Base-by-base conservation (phyloP, 2,329 filamentous ascomycete genomes). In the Cryoendolithus antarcticus region DNA sequence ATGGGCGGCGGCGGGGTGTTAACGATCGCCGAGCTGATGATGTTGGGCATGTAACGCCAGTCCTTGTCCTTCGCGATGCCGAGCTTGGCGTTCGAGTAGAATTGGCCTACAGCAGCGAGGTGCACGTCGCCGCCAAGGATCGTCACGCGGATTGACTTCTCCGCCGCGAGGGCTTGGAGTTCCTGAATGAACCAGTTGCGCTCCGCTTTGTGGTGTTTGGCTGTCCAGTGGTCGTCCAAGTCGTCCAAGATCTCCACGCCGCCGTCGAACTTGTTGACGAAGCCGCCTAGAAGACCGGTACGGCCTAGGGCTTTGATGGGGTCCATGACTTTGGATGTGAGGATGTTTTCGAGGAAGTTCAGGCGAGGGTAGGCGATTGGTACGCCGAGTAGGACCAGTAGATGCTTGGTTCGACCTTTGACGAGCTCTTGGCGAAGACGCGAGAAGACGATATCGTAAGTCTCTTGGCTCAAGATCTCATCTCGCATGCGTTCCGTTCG, bases 141-240 rank as follows among this genome's bases (percentile, higher is more conserved):
- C 0, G 89, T 96, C 37, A 98, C 71, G 32, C 91, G 81, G 37
- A 95, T 75, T 9, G 86, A 94, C 59, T 93, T 93, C 58, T 91
- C 86, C 15, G 85, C 86, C 6, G 93, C 88, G 43, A 98, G 70
- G 53, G 94, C 86, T 61, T 98, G 93, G 21, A 98, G 67, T 52
- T 95, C 86, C 56, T 91, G 82, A 31, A 98, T 76, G 45, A 96
- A 71, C 60, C 84, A 81, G 45, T 80, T 84, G 37, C 91, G 77
- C 62, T 98, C 91, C 19, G 77, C 71, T 58, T 96, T 98, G 65
- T 96, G 88, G 55, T 86, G 84, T 57, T 86, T 93, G 30, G 89
- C 85, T 1, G 89, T 95, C 91, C 91, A 98, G 57, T 98, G 89
- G 59, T 96, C 91, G 56, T 95, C 89, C 7, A 94, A 65, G 52